Evolutionary conservation across 2,329 filamentous ascomycete species (phyloP).

Genomic region (Ophiostoma fasciatum): DNA sequence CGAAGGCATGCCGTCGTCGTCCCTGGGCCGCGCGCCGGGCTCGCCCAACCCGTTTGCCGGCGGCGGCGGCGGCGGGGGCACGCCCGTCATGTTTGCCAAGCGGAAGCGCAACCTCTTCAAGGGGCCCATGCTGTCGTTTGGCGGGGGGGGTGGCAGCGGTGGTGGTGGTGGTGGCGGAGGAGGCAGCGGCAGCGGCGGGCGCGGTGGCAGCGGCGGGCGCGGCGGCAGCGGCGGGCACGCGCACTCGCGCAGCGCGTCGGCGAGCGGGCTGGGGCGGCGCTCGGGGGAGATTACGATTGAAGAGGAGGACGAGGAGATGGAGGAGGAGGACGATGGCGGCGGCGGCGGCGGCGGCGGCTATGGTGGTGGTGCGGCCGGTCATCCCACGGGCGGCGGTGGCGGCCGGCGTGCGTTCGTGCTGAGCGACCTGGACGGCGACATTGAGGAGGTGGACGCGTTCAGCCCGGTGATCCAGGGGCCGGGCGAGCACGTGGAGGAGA

Average conservation of each 20-base stretch:
- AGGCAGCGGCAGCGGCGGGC: constrained; percentile 22
- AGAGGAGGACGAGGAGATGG: constrained; percentile 45
- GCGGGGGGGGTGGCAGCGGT: constrained; percentile 17
- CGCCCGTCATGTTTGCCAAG: constrained; percentile 58
- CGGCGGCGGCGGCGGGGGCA: constrained; percentile 22
- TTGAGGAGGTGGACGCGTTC: constrained; percentile 47
- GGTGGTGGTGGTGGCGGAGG: constrained; percentile 6
- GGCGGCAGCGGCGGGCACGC: constrained; percentile 25
- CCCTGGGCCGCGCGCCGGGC: constrained; percentile 25
- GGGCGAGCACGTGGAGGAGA: constrained; percentile 31
- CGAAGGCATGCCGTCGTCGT: constrained; percentile 34
- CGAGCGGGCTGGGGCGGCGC: constrained; percentile 45
- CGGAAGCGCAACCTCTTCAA: constrained; percentile 72
- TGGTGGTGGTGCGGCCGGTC: background rate
- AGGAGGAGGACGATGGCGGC: constrained; percentile 22
- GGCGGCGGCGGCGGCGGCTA: background rate
- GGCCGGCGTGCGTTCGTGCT: constrained; percentile 5
- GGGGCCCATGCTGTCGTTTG: constrained; percentile 53
- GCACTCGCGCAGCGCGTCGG: constrained; percentile 43
- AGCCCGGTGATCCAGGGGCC: constrained; percentile 31
- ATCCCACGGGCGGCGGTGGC: background rate
- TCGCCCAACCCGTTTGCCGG: constrained; percentile 38
- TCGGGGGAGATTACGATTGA: constrained; percentile 64
- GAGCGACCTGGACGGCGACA: constrained; percentile 24
- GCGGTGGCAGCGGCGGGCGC: constrained; percentile 2